Evolutionary conservation across 2,329 filamentous ascomycete genomes (phyloP).

Genomic region (Exophiala aquamarina): DNA sequence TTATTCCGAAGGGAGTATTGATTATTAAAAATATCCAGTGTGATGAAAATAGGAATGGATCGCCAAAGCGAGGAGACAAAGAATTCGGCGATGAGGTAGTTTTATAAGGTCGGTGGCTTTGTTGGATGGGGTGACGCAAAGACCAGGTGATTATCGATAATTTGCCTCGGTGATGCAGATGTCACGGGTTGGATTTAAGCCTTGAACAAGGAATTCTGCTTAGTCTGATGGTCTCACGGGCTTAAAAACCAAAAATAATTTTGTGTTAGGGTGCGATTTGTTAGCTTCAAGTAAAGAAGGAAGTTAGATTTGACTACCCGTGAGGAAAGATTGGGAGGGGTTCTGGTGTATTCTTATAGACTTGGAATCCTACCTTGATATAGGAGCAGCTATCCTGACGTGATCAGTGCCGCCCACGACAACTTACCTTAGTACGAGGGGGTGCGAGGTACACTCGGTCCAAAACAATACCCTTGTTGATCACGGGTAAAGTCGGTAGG

Average conservation of each 20-base stretch:
- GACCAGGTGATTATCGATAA: slow-evolving; percentile 13
- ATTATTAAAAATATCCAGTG: neutral
- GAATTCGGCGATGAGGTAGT: slow-evolving; percentile 10
- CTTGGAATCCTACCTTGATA: neutral
- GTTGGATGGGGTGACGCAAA: slow-evolving; percentile 19
- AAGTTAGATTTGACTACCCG: neutral
- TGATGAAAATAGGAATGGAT: neutral
- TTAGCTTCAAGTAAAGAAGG: neutral
- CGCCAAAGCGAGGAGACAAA: slow-evolving; percentile 4
- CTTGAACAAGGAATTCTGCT: neutral
- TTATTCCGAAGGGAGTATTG: neutral
- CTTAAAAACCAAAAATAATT: slow-evolving; percentile 7
- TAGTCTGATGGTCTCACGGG: slow-evolving; percentile 6
- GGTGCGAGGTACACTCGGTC: neutral
- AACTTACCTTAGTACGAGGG: slow-evolving; percentile 1
- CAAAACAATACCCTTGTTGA: slow-evolving; percentile 17
- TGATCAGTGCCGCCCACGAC: slow-evolving; percentile 1
- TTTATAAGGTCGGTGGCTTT: slow-evolving; percentile 13
- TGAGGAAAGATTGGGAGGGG: neutral
- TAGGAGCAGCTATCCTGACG: too few relatives aligned
- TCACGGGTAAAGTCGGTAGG: slow-evolving; percentile 21
- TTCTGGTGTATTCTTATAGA: slow-evolving; percentile 16
- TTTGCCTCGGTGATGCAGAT: slow-evolving; percentile 13
- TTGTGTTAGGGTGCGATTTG: neutral
- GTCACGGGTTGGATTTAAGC: slow-evolving; percentile 13